Percentiles rank a stretch among this genome's conserved stretches.
phyloP scores from a whole-genome alignment of 495 filamentous ascomycete species.

The Aspergillus nanangensis region DNA sequence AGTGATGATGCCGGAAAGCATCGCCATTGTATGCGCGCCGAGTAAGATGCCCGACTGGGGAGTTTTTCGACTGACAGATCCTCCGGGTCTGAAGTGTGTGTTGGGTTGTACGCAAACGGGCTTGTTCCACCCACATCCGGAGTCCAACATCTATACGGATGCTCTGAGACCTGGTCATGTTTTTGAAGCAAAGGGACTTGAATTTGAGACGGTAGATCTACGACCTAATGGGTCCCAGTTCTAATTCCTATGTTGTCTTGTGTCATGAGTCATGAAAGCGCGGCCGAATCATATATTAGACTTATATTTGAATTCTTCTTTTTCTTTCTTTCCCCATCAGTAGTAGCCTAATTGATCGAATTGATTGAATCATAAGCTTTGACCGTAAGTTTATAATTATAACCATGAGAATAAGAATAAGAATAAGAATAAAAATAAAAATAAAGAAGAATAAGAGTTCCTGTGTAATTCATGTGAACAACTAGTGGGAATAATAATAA shows the following conservation, averaged over 20 bases:
- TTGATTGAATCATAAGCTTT: no score
- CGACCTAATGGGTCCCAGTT: constrained; percentile 41
- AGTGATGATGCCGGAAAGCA: constrained; percentile 88
- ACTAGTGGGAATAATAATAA: no score
- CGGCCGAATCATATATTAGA: neutral
- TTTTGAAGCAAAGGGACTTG: constrained; percentile 65
- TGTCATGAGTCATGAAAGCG: constrained; percentile 4
- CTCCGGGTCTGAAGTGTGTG: constrained; percentile 78
- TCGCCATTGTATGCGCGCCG: constrained; percentile 95
- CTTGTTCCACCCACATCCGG: constrained; percentile 77
- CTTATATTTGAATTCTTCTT: neutral
- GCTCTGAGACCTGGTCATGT: constrained; percentile 83
- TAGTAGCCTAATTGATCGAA: no score
- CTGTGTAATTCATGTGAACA: no score
- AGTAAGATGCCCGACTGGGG: constrained; percentile 80
- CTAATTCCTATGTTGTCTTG: neutral
- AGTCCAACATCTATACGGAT: constrained; percentile 76
- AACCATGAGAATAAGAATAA: no score
- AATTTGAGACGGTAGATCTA: constrained; percentile 77
- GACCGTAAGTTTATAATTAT: no score
- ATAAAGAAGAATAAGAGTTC: no score
- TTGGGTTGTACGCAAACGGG: constrained; percentile 69
- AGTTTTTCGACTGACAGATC: constrained; percentile 87
- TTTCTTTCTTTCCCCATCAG: neutral
- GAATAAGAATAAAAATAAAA: no score